These are phyloP conservation scores for Spathaspora sp. DNA, from an alignment of 1,139 yeast genomes.

Conservation along the genomic window DNA sequence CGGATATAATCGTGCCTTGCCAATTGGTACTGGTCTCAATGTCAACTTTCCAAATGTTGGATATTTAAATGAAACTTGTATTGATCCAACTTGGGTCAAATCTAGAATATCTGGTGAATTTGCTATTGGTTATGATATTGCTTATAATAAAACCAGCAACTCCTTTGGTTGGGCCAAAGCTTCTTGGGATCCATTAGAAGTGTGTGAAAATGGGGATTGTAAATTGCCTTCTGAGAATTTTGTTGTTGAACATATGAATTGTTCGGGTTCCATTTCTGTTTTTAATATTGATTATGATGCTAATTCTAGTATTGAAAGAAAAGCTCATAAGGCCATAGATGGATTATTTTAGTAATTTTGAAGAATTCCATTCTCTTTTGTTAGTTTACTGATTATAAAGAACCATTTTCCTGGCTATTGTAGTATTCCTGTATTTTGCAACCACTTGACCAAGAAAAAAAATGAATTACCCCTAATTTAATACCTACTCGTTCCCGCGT, in stretches of 20 bases:
- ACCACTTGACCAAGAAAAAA: background rate
- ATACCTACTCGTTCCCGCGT: background rate
- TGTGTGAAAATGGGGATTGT: conserved; percentile 36
- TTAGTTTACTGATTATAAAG: too few relatives aligned
- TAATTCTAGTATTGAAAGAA: conserved; percentile 14
- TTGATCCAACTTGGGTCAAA: conserved; percentile 32
- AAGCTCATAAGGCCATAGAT: background rate
- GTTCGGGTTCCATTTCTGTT: conserved; percentile 37
- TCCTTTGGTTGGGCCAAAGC: conserved; percentile 19
- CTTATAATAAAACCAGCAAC: conserved; percentile 30
- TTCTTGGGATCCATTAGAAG: conserved; percentile 21
- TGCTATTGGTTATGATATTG: conserved; percentile 28
- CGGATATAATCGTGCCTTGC: conserved; percentile 36
- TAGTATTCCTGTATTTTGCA: background rate
- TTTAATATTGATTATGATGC: conserved; percentile 47
- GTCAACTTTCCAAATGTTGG: conserved; percentile 46
- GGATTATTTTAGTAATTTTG: background rate
- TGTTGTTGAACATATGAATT: conserved; percentile 21
- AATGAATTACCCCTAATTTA: background rate
- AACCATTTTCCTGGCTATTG: too few relatives aligned
- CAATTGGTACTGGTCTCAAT: conserved; percentile 41
- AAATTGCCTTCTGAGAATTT: conserved; percentile 35
- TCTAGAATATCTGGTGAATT: conserved; percentile 39
- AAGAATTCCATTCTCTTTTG: too few relatives aligned
- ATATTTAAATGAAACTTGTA: conserved; percentile 31